Evolutionary conservation across 73 alveolate genomes (phyloP), one percentile per base, ranked within the genome.

Genomic region (Paramecium pentaurelia): DNA sequence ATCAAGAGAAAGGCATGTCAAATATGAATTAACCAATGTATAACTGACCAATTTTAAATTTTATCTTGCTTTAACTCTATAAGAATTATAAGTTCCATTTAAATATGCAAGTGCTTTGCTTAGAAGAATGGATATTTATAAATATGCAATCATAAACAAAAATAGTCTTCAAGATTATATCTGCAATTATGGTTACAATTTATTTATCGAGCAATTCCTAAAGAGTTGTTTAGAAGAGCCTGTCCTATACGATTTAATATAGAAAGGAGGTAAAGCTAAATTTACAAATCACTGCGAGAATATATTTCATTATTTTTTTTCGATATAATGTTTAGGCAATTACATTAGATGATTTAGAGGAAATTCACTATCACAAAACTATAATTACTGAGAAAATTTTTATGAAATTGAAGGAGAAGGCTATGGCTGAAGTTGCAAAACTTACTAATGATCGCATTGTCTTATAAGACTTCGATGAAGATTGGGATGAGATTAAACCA

Each of bases 111-210:
- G 71, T 20, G 30, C 32, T 6, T 37, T 44, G 11, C 40, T 77
- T n/a, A 77, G 89, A 40, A 77, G 89, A 77, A 77, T 77, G 89
- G 89, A 77, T 40, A 44, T 77, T 40, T 77, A 40, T 40, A 77
- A 77, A 42, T 44, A 77, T 40, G 64, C 89, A 4, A 18, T 77
- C 16, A 38, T 77, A 5, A 77, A 77, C 20, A 77, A 77, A 42
- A 34, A 71, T 71, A n/a, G 32, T 71, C 86, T 32, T 71, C 11
- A 34, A 30, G 54, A 28, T 71, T 32, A 32, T 32, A 32, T 71
- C 8, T 32, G 54, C 30, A 71, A 71, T 71, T 71, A 30, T 71
- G 86, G 86, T 14, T 77, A 77, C 6, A 77, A 42, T 38, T n/a
- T 3, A 9, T 77, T 77, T 37, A 42, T 77, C 8, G 89, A 77